Base-by-base conservation (phyloP, 1,139 yeast species). In the Hanseniaspora gamundiae region DNA sequence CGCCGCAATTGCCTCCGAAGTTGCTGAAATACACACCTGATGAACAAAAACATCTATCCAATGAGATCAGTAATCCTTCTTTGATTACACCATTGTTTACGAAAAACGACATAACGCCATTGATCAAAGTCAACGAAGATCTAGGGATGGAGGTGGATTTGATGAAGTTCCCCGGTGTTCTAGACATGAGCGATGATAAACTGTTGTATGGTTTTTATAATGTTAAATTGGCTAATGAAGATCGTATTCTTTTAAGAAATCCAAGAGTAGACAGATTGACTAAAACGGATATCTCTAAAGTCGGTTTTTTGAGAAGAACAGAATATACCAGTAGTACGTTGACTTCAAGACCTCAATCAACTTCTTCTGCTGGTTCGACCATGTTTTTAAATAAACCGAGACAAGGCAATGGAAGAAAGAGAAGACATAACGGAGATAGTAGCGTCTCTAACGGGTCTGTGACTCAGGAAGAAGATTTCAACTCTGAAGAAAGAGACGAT, bases 1-100 rank as follows among this genome's bases (percentile, higher is more conserved):
- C 96, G 2, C 97, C 98, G 10, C 84, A 93, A 21, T 72, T 93
- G 50, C 87, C 94, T 44, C 97, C 99, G 21, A 86, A 84, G 61
- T 71, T 87, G 48, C 63, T 91, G 47, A 74, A 79, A 46, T 72
- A 75, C 51, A 60, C 70, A 14, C 61, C 69, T 2, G 65, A 68
- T 41, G 43, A 41, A 13, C 30, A 41, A 35, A 38, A 44, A 27
- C 38, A 38, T 16, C 22, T 44, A 11, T 21, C 40, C 5, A 44
- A 39, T 56, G 65, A 35, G 55, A 69, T 54, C 67, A 69, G 19
- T 77, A 74, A 47, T 73, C 84, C 7, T 74, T 88, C 41, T 46
- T 69, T 85, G 49, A 66, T 91, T 52, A 71, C 87, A 3, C 77
- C 93, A 11, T 69, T 87, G 46, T 83, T 85, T 55, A 74, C 87